Conservation (phyloP, 495 filamentous ascomycete species). For the Parathielavia hyrcaniae region DNA sequence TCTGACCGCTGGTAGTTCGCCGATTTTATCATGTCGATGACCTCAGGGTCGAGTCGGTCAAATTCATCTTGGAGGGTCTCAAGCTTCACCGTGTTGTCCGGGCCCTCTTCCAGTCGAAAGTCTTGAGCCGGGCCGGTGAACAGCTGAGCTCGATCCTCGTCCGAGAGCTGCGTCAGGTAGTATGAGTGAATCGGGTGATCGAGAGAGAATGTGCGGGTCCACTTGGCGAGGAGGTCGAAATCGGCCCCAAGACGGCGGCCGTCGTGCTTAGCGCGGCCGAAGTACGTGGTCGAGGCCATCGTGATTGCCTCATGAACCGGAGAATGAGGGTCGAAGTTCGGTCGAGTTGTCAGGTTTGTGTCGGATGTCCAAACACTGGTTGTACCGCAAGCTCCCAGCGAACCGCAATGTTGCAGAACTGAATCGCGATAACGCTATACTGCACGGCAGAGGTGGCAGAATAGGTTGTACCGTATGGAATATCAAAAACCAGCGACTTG, state of each 20-base stretch:
- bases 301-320: conserved; percentile 14
- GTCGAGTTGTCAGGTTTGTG: background rate
- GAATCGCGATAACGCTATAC: background rate
- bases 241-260: conserved; percentile 25
- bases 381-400: too few relatives aligned
- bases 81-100: conserved; percentile 18
- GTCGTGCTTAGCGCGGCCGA: conserved; percentile 21
- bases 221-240: conserved; percentile 24
- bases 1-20: conserved; percentile 13
- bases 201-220: conserved; percentile 9
- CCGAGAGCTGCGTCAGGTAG: conserved; percentile 23
- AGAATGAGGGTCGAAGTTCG: background rate
- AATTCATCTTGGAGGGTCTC: conserved; percentile 10
- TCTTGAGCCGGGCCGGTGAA: conserved; percentile 16
- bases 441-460: background rate
- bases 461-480: too few relatives aligned
- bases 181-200: conserved; percentile 9
- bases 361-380: background rate
- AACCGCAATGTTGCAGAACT: background rate
- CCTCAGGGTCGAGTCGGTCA: conserved; percentile 16
- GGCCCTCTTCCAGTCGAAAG: conserved; percentile 14
- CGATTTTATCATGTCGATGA: conserved; percentile 16
- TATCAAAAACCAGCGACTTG: background rate
- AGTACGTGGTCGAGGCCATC: conserved; percentile 18
- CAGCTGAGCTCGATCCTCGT: conserved; percentile 19